These are phyloP conservation scores for Aspergillus bombycis DNA, from an alignment of 2,329 filamentous ascomycete genomes.

Conservation along the genomic window DNA sequence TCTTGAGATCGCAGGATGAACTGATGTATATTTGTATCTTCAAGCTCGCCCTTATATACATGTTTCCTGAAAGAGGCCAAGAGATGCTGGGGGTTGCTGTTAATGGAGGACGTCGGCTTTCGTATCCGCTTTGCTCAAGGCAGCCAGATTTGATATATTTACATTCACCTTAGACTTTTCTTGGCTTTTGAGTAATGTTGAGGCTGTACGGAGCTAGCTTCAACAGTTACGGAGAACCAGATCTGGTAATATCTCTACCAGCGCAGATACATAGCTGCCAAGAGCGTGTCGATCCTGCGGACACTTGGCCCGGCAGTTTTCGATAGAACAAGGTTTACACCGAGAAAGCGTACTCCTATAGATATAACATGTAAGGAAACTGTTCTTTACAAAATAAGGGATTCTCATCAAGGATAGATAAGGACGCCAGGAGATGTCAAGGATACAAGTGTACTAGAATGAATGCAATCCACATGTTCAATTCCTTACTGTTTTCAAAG, in stretches of 20 bases:
- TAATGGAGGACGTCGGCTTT: neutral
- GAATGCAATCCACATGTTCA: neutral
- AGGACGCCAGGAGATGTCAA: no score
- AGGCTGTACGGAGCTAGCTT: neutral
- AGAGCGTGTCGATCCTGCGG: neutral
- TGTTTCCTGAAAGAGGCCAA: neutral
- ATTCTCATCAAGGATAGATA: neutral
- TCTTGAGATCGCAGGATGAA: neutral
- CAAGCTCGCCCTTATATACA: neutral
- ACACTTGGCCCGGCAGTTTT: neutral
- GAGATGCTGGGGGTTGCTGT: rapidly evolving
- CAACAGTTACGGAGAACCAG: neutral
- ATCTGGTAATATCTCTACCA: neutral
- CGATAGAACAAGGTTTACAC: neutral
- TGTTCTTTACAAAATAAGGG: rapidly evolving
- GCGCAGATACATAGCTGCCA: neutral
- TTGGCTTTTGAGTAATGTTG: neutral
- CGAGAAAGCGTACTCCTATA: no score
- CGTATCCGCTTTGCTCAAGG: neutral
- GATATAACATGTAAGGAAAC: no score
- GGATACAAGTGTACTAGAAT: neutral
- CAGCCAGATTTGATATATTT: neutral
- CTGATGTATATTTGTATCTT: neutral
- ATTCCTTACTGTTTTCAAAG: no score
- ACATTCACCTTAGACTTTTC: neutral